A percentile compares a stretch with the other conserved stretches of the same genome.
Evolutionary conservation across 495 filamentous ascomycete genomes (phyloP).

Genomic region (Trichoderma asperelloides): DNA sequence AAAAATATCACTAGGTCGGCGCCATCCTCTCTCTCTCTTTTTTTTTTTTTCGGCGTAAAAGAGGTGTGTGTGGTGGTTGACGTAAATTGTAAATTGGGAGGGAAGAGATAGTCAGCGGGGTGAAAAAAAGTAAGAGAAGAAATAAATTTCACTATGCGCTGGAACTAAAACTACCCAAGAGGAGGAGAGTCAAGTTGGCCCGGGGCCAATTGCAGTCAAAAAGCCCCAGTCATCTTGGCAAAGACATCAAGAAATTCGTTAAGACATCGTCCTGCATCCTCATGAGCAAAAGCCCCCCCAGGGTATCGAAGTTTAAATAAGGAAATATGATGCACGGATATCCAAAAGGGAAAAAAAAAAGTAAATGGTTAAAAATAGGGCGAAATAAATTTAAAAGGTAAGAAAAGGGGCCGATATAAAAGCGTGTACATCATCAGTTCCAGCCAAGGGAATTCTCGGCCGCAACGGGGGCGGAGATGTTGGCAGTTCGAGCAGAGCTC

Average conservation of each 20-base stretch:
- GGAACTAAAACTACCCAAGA: not conserved
- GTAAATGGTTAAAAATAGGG: not conserved
- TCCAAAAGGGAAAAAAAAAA: conserved; percentile 1
- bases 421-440: conserved; percentile 55
- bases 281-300: conserved; percentile 20
- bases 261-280: conserved; percentile 6
- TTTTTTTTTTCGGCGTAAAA: not conserved
- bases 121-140: not conserved
- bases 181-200: not conserved
- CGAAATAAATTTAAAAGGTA: not conserved
- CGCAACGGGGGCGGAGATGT: conserved; percentile 79
- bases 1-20: not conserved
- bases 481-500: conserved; percentile 60
- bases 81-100: not conserved
- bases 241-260: conserved; percentile 5
- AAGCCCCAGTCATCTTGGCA: not conserved
- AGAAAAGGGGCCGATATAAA: conserved; percentile 4
- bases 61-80: not conserved
- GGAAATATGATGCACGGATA: conserved; percentile 15
- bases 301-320: conserved; percentile 43
- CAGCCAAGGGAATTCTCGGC: conserved; percentile 97
- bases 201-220: not conserved
- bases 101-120: not conserved
- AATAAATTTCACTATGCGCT: not conserved
- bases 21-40: not conserved